Conservation (phyloP, 1,284 basidiomycete genomes). For the Trametes sp. region DNA sequence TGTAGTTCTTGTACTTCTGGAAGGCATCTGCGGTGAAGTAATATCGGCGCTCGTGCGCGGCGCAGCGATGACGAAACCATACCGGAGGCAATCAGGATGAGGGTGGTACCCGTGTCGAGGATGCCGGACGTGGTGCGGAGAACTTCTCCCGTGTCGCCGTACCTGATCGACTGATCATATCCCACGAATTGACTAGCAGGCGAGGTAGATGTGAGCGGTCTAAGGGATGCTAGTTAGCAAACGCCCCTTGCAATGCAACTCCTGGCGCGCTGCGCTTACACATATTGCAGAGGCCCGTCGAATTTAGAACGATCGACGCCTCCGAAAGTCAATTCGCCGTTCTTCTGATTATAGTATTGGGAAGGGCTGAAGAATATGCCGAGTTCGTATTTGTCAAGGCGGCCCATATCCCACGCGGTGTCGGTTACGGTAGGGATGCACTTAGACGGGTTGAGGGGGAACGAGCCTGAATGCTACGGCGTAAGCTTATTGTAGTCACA, state of each 20-base stretch:
- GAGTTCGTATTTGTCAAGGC: slow-evolving; percentile 41
- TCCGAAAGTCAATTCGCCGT: slow-evolving; percentile 50
- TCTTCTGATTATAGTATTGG: slow-evolving; percentile 31
- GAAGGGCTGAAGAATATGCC: slow-evolving; percentile 58
- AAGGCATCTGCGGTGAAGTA: slow-evolving; percentile 52
- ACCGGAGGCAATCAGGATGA: slow-evolving; percentile 48
- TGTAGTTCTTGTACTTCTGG: slow-evolving; percentile 53
- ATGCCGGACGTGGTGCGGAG: slow-evolving; percentile 36
- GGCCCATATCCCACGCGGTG: slow-evolving; percentile 49
- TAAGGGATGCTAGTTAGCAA: no score
- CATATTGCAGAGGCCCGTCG: slow-evolving; percentile 54
- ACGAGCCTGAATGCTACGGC: slow-evolving; percentile 31
- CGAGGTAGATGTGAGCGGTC: slow-evolving; percentile 39
- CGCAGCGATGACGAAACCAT: background rate
- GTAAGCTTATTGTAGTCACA: no score
- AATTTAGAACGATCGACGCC: slow-evolving; percentile 56
- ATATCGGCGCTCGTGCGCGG: no score
- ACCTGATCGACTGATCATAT: slow-evolving; percentile 35
- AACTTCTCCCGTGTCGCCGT: slow-evolving; percentile 34
- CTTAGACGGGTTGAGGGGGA: slow-evolving; percentile 43
- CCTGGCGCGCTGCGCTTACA: slow-evolving; percentile 50
- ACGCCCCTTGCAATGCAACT: no score
- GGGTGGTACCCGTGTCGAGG: slow-evolving; percentile 43
- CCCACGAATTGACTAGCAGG: slow-evolving; percentile 46
- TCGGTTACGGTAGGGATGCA: slow-evolving; percentile 51